These are phyloP conservation scores for Phytophthora sojae DNA, from an alignment of 352 stramenopile species.

Conservation along the genomic window DNA sequence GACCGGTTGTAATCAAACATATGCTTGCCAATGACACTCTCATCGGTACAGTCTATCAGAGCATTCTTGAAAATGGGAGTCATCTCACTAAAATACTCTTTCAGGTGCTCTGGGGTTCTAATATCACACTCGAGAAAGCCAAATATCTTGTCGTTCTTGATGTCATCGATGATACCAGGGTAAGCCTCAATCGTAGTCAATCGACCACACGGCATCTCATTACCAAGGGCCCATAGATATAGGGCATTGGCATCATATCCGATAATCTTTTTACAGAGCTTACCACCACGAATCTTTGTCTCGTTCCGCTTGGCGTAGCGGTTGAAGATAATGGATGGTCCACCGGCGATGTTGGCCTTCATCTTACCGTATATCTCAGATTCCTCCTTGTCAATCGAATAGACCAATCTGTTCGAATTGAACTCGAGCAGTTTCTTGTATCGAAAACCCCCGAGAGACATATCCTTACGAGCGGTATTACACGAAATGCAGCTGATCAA, in stretches of 20 bases:
- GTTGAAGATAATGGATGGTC: neutral
- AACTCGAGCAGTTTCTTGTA: no score
- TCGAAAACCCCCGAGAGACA: no score
- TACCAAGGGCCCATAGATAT: neutral
- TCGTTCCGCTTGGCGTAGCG: slow-evolving; percentile 12
- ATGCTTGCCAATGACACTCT: slow-evolving; percentile 3
- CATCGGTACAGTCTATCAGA: neutral
- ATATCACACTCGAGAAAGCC: neutral
- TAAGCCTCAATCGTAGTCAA: slow-evolving; percentile 10
- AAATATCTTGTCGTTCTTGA: slow-evolving; percentile 2
- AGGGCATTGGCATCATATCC: slow-evolving; percentile 24
- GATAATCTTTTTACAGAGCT: slow-evolving; percentile 17
- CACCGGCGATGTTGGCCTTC: slow-evolving; percentile 9
- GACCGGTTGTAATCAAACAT: neutral
- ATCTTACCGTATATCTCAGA: no score
- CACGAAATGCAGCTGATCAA: no score
- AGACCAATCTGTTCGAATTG: no score
- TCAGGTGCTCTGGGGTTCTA: neutral
- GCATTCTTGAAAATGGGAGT: slow-evolving; percentile 32
- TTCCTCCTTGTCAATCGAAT: no score
- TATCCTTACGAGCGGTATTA: no score
- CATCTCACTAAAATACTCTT: slow-evolving; percentile 1
- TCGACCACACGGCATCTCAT: slow-evolving; percentile 42
- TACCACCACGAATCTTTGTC: slow-evolving; percentile 16
- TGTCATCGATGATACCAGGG: slow-evolving; percentile 19